A percentile compares a stretch with the other conserved stretches of the same genome.
Conservation (phyloP, 768 basidiomycete species). For the Bullera alba region DNA sequence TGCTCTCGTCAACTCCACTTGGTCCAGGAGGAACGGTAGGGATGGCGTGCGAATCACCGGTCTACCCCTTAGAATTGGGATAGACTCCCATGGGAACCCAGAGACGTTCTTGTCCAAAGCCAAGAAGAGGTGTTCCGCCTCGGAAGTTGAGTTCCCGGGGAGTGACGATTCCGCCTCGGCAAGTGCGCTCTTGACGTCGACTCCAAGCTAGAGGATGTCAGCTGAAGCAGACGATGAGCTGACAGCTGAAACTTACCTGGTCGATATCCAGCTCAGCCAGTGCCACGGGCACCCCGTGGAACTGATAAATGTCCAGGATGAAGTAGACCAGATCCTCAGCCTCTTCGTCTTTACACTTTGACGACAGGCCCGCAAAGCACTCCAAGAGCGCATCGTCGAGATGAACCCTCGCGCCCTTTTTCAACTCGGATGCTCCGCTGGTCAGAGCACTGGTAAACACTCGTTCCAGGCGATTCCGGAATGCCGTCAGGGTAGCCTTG, state of each 20-base stretch:
- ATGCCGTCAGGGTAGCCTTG: slow-evolving; percentile 51
- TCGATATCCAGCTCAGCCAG: slow-evolving; percentile 86
- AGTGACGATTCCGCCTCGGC: slow-evolving; percentile 60
- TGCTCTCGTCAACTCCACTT: slow-evolving; percentile 59
- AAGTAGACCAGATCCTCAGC: slow-evolving; percentile 92
- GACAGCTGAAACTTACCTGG: slow-evolving; percentile 53
- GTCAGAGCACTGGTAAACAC: slow-evolving; percentile 60
- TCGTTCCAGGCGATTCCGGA: slow-evolving; percentile 65
- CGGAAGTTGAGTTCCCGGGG: slow-evolving; percentile 46
- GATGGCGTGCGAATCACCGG: slow-evolving; percentile 91
- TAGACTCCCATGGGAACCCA: slow-evolving; percentile 89
- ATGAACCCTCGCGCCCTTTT: slow-evolving; percentile 47
- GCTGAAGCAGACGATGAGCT: not conserved
- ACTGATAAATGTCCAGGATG: slow-evolving; percentile 86
- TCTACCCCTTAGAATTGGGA: slow-evolving; percentile 72
- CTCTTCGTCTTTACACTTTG: slow-evolving; percentile 82
- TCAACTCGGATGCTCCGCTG: slow-evolving; percentile 56
- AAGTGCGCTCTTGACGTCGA: slow-evolving; percentile 71
- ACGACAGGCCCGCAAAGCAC: slow-evolving; percentile 75
- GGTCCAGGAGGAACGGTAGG: slow-evolving; percentile 76
- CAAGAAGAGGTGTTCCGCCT: slow-evolving; percentile 66
- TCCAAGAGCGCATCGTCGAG: slow-evolving; percentile 71
- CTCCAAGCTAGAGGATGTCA: slow-evolving; percentile 48
- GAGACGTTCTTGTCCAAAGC: slow-evolving; percentile 84
- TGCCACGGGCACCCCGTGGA: slow-evolving; percentile 81